These are phyloP conservation scores for Gossypium ekmanianum DNA, from an alignment of 345 rosid genomes.

Conservation along the genomic window DNA sequence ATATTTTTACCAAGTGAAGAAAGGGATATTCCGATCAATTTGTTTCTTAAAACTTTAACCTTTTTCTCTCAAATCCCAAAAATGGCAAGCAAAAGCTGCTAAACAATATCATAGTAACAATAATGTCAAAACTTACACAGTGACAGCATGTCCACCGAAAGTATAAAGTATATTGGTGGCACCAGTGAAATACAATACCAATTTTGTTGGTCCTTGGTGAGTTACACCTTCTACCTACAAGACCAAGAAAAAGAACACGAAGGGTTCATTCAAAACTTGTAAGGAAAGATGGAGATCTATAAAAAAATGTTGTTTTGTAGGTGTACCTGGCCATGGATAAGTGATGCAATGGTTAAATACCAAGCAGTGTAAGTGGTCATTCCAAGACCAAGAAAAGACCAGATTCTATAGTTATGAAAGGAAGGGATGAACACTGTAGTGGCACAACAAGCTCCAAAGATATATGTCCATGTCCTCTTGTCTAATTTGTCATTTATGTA, in stretches of 20 bases:
- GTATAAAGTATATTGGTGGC: slow-evolving; percentile 87
- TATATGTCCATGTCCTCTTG: slow-evolving; percentile 91
- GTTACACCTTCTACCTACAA: slow-evolving; percentile 50
- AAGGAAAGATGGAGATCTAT: not conserved
- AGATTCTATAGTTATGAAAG: slow-evolving; percentile 74
- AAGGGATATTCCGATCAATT: no score
- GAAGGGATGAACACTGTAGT: slow-evolving; percentile 75
- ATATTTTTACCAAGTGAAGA: no score
- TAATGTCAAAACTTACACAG: slow-evolving; percentile 50
- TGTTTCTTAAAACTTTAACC: no score
- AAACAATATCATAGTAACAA: not conserved
- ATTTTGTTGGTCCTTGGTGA: slow-evolving; percentile 56
- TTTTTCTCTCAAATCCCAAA: no score
- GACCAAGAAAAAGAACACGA: not conserved
- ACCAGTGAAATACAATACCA: slow-evolving; percentile 82
- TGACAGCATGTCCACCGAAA: slow-evolving; percentile 86
- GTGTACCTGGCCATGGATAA: slow-evolving; percentile 63
- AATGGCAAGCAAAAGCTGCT: not conserved
- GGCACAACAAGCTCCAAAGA: slow-evolving; percentile 89
- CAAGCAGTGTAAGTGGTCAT: slow-evolving; percentile 91
- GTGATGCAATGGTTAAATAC: slow-evolving; percentile 62
- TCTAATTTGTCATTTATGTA: slow-evolving; percentile 68
- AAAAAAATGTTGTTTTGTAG: not conserved
- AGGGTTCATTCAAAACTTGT: not conserved
- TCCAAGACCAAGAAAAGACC: slow-evolving; percentile 81